phyloP scores from a whole-genome alignment of 73 alveolate genomes.

The Tetrahymena borealis region DNA sequence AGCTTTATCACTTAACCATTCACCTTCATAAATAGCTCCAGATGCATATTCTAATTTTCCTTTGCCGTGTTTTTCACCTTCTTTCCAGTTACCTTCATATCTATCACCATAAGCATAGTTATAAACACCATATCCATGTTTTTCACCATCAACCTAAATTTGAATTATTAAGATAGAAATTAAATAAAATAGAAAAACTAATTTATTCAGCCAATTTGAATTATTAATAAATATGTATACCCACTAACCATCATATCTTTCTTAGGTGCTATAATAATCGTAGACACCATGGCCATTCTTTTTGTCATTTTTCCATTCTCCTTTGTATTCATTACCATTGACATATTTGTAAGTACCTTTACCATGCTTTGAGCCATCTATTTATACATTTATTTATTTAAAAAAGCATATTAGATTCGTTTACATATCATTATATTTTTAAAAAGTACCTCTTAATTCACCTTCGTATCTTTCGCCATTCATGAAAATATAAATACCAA shows the following conservation, averaged over 20 bases:
- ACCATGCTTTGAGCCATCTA: constrained; percentile 25
- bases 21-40: constrained; percentile 87
- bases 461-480: constrained; percentile 43
- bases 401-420: too few species aligned
- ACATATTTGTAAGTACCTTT: constrained; percentile 32
- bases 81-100: constrained; percentile 68
- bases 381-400: too few species aligned
- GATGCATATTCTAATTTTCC: constrained; percentile 61
- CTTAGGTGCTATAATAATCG: constrained; percentile 53
- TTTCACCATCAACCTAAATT: not conserved
- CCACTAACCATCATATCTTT: constrained; percentile 67
- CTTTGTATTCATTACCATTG: constrained; percentile 39
- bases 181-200: not conserved
- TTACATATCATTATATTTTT: not conserved
- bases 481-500: constrained; percentile 20
- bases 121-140: constrained; percentile 42
- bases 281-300: constrained; percentile 47
- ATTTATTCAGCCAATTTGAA: not conserved
- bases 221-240: not conserved
- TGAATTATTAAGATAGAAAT: not conserved
- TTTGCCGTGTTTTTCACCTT: constrained; percentile 70
- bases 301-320: constrained; percentile 28
- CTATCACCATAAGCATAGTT: constrained; percentile 59
- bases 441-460: not conserved
- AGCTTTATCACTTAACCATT: constrained; percentile 47